These are phyloP conservation scores for Citrus sp. DNA, from an alignment of 345 rosid species.

Conservation along the genomic window DNA sequence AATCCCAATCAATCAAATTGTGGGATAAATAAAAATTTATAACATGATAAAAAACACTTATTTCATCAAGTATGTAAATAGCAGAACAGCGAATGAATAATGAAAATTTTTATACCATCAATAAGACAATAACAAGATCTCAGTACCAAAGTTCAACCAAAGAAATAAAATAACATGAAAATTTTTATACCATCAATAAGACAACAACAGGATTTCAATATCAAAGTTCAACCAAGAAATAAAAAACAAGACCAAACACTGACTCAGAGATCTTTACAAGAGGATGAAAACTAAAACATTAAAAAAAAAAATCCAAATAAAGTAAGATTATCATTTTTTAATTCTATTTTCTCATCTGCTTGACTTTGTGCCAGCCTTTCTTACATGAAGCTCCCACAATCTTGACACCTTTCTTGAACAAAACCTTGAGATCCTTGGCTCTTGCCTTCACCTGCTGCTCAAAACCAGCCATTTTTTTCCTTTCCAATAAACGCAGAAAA, in stretches of 20 bases:
- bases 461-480: conserved; percentile 53
- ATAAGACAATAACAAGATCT: no score
- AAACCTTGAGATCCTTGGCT: conserved; percentile 57
- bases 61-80: no score
- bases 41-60: no score
- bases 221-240: neutral
- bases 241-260: neutral
- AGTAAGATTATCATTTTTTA: neutral
- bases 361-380: conserved; percentile 91
- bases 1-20: no score
- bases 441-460: conserved; percentile 81
- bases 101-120: no score
- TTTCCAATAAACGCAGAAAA: neutral
- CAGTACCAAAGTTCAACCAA: no score
- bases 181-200: no score
- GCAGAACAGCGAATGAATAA: no score
- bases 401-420: conserved; percentile 70
- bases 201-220: no score
- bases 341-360: conserved; percentile 45
- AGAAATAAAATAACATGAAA: no score
- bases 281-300: neutral
- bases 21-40: no score
- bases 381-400: conserved; percentile 71
- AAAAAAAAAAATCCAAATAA: no score
- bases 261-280: conserved; percentile 20